Percentiles rank a stretch among this genome's conserved stretches.
phyloP scores from a whole-genome alignment of 2,329 filamentous ascomycete genomes.

The Xylaria arbuscula region DNA sequence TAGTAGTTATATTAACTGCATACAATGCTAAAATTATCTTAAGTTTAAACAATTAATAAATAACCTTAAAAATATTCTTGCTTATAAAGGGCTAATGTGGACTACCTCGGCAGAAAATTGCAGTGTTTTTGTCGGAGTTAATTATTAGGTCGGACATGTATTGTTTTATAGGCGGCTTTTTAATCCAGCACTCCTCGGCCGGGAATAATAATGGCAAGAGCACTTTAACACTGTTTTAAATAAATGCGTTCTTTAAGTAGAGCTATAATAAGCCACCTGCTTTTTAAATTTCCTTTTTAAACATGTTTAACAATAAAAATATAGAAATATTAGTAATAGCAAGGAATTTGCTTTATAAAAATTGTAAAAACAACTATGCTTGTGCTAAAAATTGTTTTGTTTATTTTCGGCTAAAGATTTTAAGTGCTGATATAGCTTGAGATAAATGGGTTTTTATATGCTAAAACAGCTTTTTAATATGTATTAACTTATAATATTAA shows the following conservation, averaged over 20 bases:
- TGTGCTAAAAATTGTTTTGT: too few species aligned
- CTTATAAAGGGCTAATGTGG: neutral
- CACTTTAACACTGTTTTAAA: neutral
- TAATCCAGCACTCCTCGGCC: slow-evolving; percentile 9
- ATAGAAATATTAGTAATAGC: slow-evolving; percentile 4
- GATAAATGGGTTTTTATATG: neutral
- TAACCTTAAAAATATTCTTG: neutral
- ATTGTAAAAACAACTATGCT: neutral
- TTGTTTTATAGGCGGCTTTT: slow-evolving; percentile 5
- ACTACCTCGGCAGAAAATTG: neutral
- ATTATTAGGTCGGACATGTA: slow-evolving; percentile 7
- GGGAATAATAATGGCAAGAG: neutral
- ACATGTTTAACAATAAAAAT: neutral
- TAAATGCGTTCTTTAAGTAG: neutral
- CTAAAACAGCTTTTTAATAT: neutral
- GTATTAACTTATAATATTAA: neutral
- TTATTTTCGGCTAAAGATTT: too few species aligned
- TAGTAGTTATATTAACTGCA: neutral
- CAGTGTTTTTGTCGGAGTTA: slow-evolving; percentile 7
- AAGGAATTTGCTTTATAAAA: slow-evolving; percentile 6
- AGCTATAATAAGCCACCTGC: slow-evolving; percentile 1
- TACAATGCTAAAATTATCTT: slow-evolving; percentile 4
- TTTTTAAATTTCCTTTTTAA: slow-evolving; percentile 14
- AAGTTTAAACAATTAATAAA: slow-evolving; percentile 1
- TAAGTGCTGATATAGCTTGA: neutral